Conservation (phyloP, 192 early-diverging fungal species). For the Linnemannia hyalina region DNA sequence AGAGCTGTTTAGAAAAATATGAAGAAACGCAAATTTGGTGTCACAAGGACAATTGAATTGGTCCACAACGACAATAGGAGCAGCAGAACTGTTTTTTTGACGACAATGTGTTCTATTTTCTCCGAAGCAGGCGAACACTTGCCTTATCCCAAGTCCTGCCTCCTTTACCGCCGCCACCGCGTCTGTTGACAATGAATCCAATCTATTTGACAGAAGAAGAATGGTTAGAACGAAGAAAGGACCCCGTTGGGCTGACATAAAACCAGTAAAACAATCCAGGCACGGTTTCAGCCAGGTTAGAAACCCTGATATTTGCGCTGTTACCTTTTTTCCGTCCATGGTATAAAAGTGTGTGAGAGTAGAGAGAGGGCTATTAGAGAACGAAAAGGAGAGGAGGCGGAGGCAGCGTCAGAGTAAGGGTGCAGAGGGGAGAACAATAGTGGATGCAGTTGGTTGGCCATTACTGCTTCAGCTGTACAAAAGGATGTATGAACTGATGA, state of each 20-base stretch:
- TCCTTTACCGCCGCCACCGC: constrained; percentile 50
- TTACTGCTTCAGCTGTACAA: not conserved
- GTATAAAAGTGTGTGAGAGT: not conserved
- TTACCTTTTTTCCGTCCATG: constrained; percentile 29
- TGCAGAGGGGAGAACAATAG: not conserved
- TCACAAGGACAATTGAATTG: not conserved
- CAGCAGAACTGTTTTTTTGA: not conserved
- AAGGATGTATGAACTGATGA: not conserved
- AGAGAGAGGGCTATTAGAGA: not conserved
- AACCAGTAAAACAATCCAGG: not conserved
- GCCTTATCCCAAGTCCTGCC: constrained; percentile 44
- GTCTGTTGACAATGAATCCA: constrained; percentile 53
- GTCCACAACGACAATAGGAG: not conserved
- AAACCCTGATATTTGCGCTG: no score
- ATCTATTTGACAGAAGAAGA: constrained; percentile 12
- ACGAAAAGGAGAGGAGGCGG: not conserved
- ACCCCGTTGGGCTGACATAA: not conserved
- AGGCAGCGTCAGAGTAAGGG: not conserved
- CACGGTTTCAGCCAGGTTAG: not conserved
- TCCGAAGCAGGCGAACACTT: constrained; percentile 5
- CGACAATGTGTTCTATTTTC: no score
- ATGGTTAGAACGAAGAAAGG: no score
- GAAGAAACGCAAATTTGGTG: not conserved
- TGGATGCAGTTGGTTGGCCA: not conserved
- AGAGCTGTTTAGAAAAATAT: not conserved